These are phyloP conservation scores for Tolypocladium tundrense DNA, from an alignment of 2,329 filamentous ascomycete species.

Conservation along the genomic window DNA sequence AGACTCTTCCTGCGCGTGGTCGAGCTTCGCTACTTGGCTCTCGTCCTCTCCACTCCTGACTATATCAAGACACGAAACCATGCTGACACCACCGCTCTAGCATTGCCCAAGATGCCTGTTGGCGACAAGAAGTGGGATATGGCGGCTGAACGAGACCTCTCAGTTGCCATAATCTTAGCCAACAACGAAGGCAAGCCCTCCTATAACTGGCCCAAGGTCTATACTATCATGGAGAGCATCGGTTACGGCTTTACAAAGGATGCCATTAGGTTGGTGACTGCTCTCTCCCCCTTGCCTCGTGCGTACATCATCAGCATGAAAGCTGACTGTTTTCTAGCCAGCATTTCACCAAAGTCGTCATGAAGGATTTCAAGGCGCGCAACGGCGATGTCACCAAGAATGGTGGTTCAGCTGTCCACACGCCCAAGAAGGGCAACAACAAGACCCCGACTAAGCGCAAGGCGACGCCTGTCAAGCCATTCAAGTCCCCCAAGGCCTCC, in stretches of 20 bases:
- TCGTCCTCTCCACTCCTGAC: background rate
- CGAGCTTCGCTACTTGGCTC: background rate
- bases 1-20: background rate
- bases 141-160: constrained; percentile 26
- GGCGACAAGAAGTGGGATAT: constrained; percentile 26
- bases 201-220: constrained; percentile 23
- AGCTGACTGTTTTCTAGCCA: constrained; percentile 15
- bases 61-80: background rate
- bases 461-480: background rate
- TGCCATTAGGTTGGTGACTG: constrained; percentile 24
- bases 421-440: constrained; percentile 8
- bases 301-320: no score
- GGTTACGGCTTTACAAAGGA: constrained; percentile 26
- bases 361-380: constrained; percentile 22
- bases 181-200: constrained; percentile 14
- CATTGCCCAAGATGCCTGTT: constrained; percentile 11
- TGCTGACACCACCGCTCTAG: background rate
- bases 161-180: constrained; percentile 22
- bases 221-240: constrained; percentile 18
- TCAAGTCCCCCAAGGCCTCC: background rate
- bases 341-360: constrained; percentile 27
- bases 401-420: constrained; percentile 2
- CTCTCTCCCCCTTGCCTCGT: background rate
- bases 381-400: constrained; percentile 7
- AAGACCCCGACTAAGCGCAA: constrained; percentile 6